phyloP scores from a whole-genome alignment of 352 stramenopile species.

The Phytophthora meadii region DNA sequence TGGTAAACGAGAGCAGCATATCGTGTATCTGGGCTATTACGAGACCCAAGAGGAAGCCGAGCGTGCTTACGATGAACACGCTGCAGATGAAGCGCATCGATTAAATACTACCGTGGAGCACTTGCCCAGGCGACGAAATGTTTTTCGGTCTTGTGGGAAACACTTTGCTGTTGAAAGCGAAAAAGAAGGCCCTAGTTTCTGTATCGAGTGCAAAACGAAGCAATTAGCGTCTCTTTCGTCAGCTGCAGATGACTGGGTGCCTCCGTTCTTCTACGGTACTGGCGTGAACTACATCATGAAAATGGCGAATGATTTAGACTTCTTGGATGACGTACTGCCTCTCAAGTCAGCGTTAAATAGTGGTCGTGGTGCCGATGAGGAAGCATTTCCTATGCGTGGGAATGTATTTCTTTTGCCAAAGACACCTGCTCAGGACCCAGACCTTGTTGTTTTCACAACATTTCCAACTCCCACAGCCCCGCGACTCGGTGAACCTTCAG shows the following conservation, averaged over 20 bases:
- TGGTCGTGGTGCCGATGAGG: slow-evolving; percentile 31
- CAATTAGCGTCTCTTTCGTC: slow-evolving; percentile 45
- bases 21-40: slow-evolving; percentile 81
- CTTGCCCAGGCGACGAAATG: slow-evolving; percentile 58
- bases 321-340: slow-evolving; percentile 63
- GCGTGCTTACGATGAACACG: slow-evolving; percentile 71
- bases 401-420: slow-evolving; percentile 78
- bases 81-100: slow-evolving; percentile 58
- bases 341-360: slow-evolving; percentile 56
- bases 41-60: slow-evolving; percentile 71
- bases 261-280: slow-evolving; percentile 68
- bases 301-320: slow-evolving; percentile 76
- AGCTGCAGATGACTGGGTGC: slow-evolving; percentile 55
- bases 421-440: slow-evolving; percentile 67
- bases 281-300: slow-evolving; percentile 82
- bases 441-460: slow-evolving; percentile 55
- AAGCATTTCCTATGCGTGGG: slow-evolving; percentile 64
- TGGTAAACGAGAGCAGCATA: slow-evolving; percentile 62
- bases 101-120: slow-evolving; percentile 71
- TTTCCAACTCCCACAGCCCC: slow-evolving; percentile 34
- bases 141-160: slow-evolving; percentile 82
- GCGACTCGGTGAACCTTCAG: slow-evolving; percentile 17
- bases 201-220: slow-evolving; percentile 80
- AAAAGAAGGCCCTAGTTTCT: slow-evolving; percentile 64
- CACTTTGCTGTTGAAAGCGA: slow-evolving; percentile 88